Percentiles rank a stretch among this genome's conserved stretches.
These are phyloP conservation scores for Zalaria obscura DNA, from an alignment of 2,329 filamentous ascomycete species.

Conservation along the genomic window DNA sequence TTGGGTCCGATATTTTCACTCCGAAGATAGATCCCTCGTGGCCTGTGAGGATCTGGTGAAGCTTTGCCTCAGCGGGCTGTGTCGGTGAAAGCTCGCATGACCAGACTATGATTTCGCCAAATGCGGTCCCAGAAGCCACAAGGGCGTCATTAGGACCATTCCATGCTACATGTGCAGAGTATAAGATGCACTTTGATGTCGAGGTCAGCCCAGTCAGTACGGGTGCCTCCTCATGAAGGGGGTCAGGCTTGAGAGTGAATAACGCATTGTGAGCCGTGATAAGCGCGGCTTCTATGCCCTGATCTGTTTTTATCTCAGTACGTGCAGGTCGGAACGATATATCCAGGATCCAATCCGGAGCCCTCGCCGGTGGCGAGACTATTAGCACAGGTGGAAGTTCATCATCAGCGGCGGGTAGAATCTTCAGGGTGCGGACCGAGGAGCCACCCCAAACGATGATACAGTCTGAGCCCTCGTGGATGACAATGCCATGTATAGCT, in stretches of 20 bases:
- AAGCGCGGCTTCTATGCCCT: conserved; percentile 29
- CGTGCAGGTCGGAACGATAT: conserved; percentile 28
- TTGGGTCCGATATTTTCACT: conserved; percentile 56
- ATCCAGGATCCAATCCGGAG: conserved; percentile 63
- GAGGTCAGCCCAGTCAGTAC: conserved; percentile 27
- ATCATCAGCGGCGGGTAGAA: no score
- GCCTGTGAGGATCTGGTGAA: conserved; percentile 44
- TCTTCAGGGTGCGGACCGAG: conserved; percentile 12
- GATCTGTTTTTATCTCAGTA: neutral
- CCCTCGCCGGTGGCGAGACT: neutral
- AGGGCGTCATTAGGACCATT: conserved; percentile 45
- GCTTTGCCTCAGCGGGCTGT: conserved; percentile 18
- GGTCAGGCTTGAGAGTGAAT: conserved; percentile 19
- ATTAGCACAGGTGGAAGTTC: no score
- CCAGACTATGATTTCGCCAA: conserved; percentile 90
- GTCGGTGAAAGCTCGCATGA: conserved; percentile 36
- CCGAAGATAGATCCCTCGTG: conserved; percentile 94
- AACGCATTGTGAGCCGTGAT: conserved; percentile 84
- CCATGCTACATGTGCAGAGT: conserved; percentile 64
- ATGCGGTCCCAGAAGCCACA: conserved; percentile 79
- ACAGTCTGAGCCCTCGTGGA: conserved; percentile 18
- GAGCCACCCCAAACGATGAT: conserved; percentile 59
- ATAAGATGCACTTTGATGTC: conserved; percentile 68
- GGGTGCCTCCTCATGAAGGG: conserved; percentile 14
- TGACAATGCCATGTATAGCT: conserved; percentile 58